Conservation (phyloP, 2,329 filamentous ascomycete species). For the Scytalidium lignicola region DNA sequence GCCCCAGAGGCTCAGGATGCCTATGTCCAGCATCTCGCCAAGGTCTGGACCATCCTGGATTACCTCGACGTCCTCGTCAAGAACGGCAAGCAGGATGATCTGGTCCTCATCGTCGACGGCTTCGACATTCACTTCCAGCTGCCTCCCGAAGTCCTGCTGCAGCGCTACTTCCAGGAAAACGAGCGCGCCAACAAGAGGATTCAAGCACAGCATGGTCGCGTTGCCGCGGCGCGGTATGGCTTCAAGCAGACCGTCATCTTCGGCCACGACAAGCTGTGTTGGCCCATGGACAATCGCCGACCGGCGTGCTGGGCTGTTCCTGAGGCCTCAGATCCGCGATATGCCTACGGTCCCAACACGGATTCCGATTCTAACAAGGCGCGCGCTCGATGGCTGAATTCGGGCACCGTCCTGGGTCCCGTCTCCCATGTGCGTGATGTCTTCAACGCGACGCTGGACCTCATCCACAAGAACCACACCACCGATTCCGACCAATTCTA, state of each 20-base stretch:
- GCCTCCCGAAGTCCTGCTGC: slow-evolving; percentile 56
- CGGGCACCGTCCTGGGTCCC: slow-evolving; percentile 40
- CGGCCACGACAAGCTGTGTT: slow-evolving; percentile 41
- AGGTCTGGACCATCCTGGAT: slow-evolving; percentile 31
- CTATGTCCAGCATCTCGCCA: slow-evolving; percentile 33
- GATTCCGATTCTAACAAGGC: slow-evolving; percentile 25
- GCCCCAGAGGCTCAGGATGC: slow-evolving; percentile 31
- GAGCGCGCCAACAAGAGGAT: slow-evolving; percentile 50
- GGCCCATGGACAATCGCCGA: slow-evolving; percentile 31
- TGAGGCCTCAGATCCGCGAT: slow-evolving; percentile 22
- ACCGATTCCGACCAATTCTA: slow-evolving; percentile 39
- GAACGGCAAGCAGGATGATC: slow-evolving; percentile 42
- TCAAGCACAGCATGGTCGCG: slow-evolving; percentile 27
- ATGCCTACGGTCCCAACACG: slow-evolving; percentile 33
- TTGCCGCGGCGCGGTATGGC: slow-evolving; percentile 23
- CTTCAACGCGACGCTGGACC: slow-evolving; percentile 26
- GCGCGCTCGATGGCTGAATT: slow-evolving; percentile 35
- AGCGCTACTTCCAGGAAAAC: slow-evolving; percentile 53
- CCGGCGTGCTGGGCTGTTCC: slow-evolving; percentile 38
- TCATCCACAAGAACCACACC: slow-evolving; percentile 31
- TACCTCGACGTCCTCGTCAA: slow-evolving; percentile 27
- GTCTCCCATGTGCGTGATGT: slow-evolving; percentile 27
- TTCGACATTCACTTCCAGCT: slow-evolving; percentile 63
- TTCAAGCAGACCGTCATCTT: slow-evolving; percentile 33
- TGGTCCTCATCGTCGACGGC: slow-evolving; percentile 59